Evolutionary conservation across 306 rosid species (phyloP), one percentile per base, ranked within the genome.

Genomic region (Abrus precatorius): DNA sequence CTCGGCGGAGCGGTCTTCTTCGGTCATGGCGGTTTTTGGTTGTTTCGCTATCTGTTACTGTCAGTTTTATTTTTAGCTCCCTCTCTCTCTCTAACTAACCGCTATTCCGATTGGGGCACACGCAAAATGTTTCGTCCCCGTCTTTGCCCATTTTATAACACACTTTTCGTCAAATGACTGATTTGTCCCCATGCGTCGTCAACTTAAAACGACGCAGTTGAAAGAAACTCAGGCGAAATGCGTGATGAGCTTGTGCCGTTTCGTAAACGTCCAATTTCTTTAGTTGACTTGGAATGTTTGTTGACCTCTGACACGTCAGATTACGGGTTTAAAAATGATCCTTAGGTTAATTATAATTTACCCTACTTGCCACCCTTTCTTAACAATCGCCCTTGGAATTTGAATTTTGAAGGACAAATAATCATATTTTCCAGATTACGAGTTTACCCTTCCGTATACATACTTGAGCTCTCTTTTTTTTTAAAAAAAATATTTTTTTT

Each of bases 11-110:
- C 49, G 81, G 77, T 57, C 72, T 70, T 33, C 65, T 68, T 82
- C 57, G 50, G 77, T 75, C 85, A 82, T 82, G 71, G 77, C 77
- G 85, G 85, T 81, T 74, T 62, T 56, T 76, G 75, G 84, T 81
- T 53, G 30, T 61, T 73, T 52, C 29, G 45, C 62, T 76, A 9
- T 28, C 40, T 56, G 61, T 41, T 32, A 13, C 45, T 47, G 57
- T 72, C 59, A 27, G 75, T 74, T 67, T 76, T 4, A 34, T 57
- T 73, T 44, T 9, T 11, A 2, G 30, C 9, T 80, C 40, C 45
- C 7, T 33, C 57, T 10, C 7, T 66, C 27, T 54, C 7, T 67
- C 41, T 78, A 68, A 68, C 80, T 34, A 81, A 81, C 80, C 47
- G 84, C 75, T 65, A 55, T 4, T 9, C 65, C 67, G 3, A 72